These are phyloP conservation scores for Tolypocladium guangdongense DNA, from an alignment of 2,329 filamentous ascomycete species.

Conservation along the genomic window DNA sequence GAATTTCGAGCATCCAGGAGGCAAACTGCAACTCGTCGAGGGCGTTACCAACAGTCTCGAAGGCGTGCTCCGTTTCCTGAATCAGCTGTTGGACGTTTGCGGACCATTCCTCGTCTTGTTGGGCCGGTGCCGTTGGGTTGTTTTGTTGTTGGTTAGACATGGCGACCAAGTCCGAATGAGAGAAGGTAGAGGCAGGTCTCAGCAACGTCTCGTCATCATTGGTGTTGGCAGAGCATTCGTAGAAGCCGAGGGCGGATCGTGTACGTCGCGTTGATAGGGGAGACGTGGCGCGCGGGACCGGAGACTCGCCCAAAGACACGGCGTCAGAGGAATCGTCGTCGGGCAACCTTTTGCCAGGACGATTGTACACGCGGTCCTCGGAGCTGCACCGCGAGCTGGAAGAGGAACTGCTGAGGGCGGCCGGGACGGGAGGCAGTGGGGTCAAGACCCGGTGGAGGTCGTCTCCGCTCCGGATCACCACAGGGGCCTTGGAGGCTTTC, in stretches of 20 bases:
- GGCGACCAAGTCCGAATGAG: neutral
- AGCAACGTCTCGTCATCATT: neutral
- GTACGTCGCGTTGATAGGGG: neutral
- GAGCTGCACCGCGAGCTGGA: neutral
- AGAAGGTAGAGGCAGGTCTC: neutral
- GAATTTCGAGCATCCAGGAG: constrained; percentile 10
- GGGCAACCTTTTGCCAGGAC: neutral
- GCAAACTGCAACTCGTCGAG: constrained; percentile 25
- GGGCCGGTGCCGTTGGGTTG: neutral
- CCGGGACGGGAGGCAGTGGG: constrained; percentile 26
- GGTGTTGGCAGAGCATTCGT: neutral
- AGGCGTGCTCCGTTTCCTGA: constrained; percentile 38
- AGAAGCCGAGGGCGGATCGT: neutral
- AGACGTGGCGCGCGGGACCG: neutral
- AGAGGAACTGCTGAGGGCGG: constrained; percentile 6
- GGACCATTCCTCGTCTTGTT: constrained; percentile 13
- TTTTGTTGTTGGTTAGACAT: neutral
- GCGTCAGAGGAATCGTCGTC: neutral
- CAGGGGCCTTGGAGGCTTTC: neutral
- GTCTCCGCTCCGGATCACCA: constrained; percentile 23
- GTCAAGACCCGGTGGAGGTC: constrained; percentile 27
- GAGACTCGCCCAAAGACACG: neutral
- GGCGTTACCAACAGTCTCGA: constrained; percentile 31
- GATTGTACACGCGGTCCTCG: neutral
- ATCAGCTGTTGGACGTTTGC: constrained; percentile 34